These are phyloP conservation scores for Fusarium phyllophilum DNA, from an alignment of 2,329 filamentous ascomycete species.

Conservation along the genomic window DNA sequence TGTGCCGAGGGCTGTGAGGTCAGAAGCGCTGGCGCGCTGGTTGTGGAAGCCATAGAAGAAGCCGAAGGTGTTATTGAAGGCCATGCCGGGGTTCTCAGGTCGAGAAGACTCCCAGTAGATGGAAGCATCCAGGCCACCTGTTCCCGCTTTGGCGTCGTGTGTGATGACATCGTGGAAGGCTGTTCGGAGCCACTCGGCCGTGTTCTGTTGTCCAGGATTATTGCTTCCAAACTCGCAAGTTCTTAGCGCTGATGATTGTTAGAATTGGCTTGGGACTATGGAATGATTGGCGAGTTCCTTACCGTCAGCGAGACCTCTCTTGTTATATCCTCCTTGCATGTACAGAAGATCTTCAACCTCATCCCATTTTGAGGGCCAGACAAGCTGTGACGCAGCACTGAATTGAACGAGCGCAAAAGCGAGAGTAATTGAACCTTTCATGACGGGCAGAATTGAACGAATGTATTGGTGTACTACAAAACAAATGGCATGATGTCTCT, in stretches of 20 bases:
- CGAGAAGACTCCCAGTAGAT: conserved; percentile 41
- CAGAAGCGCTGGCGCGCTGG: conserved; percentile 32
- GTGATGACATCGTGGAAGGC: conserved; percentile 44
- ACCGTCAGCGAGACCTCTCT: conserved; percentile 15
- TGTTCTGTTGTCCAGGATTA: conserved; percentile 30
- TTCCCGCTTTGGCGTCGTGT: conserved; percentile 29
- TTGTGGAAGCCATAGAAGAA: conserved; percentile 45
- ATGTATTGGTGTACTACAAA: background rate
- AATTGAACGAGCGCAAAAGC: background rate
- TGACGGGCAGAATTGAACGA: background rate
- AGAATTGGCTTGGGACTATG: background rate
- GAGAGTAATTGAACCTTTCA: conserved; percentile 16
- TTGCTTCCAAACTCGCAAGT: conserved; percentile 33
- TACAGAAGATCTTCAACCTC: conserved; percentile 30
- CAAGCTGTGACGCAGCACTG: conserved; percentile 7
- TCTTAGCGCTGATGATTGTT: conserved; percentile 16
- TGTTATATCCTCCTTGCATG: conserved; percentile 10
- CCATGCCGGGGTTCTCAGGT: conserved; percentile 34
- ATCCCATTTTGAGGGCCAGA: conserved; percentile 35
- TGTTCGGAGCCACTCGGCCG: conserved; percentile 43
- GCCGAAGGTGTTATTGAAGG: conserved; percentile 44
- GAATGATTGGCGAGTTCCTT: no score
- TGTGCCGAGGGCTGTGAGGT: conserved; percentile 48
- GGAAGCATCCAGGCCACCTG: conserved; percentile 40
- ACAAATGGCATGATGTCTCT: background rate